These are phyloP conservation scores for Solanum hybrid DNA, from an alignment of 305 asterid genomes.

Conservation along the genomic window DNA sequence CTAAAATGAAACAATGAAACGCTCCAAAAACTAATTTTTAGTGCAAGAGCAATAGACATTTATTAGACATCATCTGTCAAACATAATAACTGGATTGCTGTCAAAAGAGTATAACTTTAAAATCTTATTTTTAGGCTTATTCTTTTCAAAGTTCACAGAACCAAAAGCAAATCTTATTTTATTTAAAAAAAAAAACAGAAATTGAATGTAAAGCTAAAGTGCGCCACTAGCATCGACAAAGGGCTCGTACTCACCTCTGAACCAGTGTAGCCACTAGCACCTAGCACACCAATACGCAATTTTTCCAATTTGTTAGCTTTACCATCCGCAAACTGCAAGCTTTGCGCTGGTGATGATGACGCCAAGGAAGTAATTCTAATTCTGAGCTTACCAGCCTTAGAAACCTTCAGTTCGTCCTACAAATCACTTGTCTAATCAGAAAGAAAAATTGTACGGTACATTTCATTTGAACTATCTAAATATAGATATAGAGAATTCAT, in stretches of 20 bases:
- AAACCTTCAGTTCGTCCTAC: constrained; percentile 32
- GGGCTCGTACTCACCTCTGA: constrained; percentile 38
- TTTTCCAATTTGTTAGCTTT: constrained; percentile 38
- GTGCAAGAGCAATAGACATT: not conserved
- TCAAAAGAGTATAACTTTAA: not conserved
- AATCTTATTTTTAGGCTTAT: not conserved
- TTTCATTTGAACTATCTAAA: not conserved
- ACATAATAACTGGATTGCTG: not conserved
- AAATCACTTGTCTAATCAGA: not conserved
- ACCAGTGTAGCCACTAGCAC: constrained; percentile 92
- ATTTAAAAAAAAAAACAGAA: not conserved
- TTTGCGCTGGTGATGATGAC: constrained; percentile 28
- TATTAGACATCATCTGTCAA: not conserved
- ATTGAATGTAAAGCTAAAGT: not conserved
- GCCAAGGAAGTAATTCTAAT: constrained; percentile 49
- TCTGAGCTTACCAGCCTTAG: constrained; percentile 21
- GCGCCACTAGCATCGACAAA: not conserved
- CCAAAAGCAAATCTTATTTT: not conserved
- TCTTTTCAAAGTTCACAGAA: not conserved
- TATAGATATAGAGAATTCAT: not conserved
- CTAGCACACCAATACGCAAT: constrained; percentile 66
- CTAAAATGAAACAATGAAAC: not conserved
- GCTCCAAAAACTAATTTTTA: not conserved
- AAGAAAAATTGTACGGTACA: not conserved
- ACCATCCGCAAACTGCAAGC: constrained; percentile 23